Conservation (phyloP, 495 filamentous ascomycete genomes). For the Penicillium canescens region DNA sequence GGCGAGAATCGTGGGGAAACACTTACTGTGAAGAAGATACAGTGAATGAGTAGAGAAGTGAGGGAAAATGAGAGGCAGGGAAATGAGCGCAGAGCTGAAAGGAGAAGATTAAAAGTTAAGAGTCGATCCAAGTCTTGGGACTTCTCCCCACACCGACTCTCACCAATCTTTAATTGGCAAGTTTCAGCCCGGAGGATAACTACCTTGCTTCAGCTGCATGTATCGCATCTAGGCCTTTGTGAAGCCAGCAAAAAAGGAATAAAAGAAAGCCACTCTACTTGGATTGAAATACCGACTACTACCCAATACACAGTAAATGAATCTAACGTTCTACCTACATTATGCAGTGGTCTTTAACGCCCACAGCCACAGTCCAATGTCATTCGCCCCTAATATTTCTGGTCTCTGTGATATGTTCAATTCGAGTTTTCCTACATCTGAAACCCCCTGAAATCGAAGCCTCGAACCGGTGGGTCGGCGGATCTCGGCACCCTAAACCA, state of each 20-base stretch:
- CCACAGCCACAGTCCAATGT: neutral
- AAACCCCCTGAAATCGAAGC: conserved; percentile 23
- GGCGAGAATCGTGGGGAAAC: conserved; percentile 21
- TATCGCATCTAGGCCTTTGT: neutral
- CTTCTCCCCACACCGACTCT: conserved; percentile 5
- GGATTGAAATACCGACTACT: no score
- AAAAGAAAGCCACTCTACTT: no score
- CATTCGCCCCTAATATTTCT: neutral
- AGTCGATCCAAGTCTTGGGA: no score
- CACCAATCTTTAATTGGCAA: neutral
- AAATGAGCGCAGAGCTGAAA: neutral
- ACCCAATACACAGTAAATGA: no score
- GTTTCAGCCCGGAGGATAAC: conserved; percentile 13
- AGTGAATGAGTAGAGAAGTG: neutral
- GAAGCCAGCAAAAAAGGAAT: no score
- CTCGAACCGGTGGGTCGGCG: conserved; percentile 22
- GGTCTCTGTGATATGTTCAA: neutral
- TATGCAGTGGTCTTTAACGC: neutral
- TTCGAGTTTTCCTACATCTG: conserved; percentile 17
- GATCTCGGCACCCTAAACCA: neutral
- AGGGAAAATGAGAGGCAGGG: neutral
- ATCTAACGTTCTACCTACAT: no score
- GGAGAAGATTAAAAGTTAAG: neutral
- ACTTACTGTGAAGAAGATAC: conserved; percentile 12
- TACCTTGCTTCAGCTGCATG: conserved; percentile 8